These are phyloP conservation scores for Scedosporium minutisporum DNA, from an alignment of 2,329 filamentous ascomycete genomes.

Conservation along the genomic window DNA sequence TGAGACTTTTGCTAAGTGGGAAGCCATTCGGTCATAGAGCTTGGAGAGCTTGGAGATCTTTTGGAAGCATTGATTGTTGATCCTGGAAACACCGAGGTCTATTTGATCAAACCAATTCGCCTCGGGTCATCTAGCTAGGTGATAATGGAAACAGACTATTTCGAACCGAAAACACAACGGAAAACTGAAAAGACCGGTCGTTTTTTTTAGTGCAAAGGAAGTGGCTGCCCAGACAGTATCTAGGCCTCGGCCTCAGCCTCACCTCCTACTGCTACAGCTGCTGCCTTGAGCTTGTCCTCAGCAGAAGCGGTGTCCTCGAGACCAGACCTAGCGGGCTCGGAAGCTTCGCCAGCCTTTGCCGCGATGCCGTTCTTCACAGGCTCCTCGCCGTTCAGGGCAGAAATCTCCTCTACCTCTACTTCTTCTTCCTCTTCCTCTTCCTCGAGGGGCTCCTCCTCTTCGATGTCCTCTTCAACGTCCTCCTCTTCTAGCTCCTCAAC, in stretches of 20 bases:
- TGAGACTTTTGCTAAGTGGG: background rate
- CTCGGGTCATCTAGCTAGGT: slow-evolving; percentile 1
- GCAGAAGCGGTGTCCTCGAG: slow-evolving; percentile 6
- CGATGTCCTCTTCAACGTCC: slow-evolving; percentile 12
- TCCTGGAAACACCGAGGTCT: background rate
- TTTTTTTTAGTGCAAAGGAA: background rate
- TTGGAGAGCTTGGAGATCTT: background rate
- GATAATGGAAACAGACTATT: background rate
- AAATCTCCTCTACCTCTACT: slow-evolving; percentile 16
- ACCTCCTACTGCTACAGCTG: slow-evolving; percentile 8
- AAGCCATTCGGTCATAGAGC: background rate
- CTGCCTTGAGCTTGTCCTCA: slow-evolving; percentile 5
- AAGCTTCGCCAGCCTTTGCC: background rate
- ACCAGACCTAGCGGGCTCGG: slow-evolving; percentile 9
- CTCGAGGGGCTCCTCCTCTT: slow-evolving; percentile 13
- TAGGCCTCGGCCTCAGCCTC: slow-evolving; percentile 4
- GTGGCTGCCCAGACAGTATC: background rate
- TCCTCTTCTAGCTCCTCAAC: slow-evolving; percentile 16
- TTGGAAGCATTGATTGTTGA: background rate
- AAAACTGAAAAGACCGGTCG: slow-evolving; percentile 1
- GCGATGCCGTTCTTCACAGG: background rate
- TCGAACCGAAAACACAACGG: background rate
- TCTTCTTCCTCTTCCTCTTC: slow-evolving; percentile 13
- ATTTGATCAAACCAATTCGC: background rate
- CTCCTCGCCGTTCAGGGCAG: slow-evolving; percentile 15